phyloP scores from a whole-genome alignment of 495 filamentous ascomycete genomes.

The Penicillium angulare region DNA sequence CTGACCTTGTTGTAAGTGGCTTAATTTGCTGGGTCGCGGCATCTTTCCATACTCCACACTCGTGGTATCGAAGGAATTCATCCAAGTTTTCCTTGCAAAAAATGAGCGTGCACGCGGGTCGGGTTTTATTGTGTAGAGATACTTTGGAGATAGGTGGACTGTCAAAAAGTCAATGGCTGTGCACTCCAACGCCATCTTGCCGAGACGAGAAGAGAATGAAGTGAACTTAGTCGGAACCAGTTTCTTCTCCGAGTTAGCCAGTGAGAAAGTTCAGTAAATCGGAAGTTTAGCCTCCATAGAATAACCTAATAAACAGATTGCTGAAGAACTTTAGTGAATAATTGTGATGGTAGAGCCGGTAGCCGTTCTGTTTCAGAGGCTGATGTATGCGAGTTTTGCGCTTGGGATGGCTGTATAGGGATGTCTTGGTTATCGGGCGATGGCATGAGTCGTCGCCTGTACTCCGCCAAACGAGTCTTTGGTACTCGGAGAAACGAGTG shows the following conservation, averaged over 20 bases:
- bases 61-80: not conserved
- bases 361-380: slow-evolving; percentile 4
- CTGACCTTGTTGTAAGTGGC: not conserved
- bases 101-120: not conserved
- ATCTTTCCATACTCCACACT: slow-evolving; percentile 5
- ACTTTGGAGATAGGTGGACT: slow-evolving; percentile 2
- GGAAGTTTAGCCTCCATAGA: slow-evolving; percentile 2
- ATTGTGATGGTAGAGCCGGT: not conserved
- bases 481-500: no score
- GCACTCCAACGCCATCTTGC: slow-evolving; percentile 4
- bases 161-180: slow-evolving; percentile 1
- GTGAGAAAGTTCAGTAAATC: not conserved
- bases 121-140: not conserved
- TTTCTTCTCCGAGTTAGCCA: not conserved
- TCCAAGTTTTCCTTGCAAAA: not conserved
- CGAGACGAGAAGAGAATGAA: not conserved
- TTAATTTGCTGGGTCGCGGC: not conserved
- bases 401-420: not conserved
- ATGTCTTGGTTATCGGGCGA: not conserved
- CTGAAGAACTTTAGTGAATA: not conserved
- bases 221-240: not conserved
- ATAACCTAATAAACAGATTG: not conserved
- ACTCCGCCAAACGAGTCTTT: not conserved
- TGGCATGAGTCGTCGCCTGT: not conserved
- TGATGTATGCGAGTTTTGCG: not conserved